Base-by-base conservation (phyloP, 2,329 filamentous ascomycete species). In the Neofusicoccum parvum region DNA sequence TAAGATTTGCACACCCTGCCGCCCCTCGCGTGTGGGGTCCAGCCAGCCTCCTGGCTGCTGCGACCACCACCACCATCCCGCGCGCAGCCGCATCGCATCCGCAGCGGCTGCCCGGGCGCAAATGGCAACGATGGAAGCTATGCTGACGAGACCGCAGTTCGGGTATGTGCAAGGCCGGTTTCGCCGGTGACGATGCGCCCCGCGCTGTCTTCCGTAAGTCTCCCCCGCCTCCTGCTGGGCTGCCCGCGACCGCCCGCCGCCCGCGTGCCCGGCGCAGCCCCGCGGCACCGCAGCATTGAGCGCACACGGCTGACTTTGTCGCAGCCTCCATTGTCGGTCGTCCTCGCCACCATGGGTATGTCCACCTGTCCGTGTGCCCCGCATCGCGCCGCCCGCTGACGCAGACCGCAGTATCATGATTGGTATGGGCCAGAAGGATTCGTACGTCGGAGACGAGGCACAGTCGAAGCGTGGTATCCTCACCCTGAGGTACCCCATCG, bases 391-490 rank as follows among this genome's bases (percentile, higher is more conserved):
- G 71, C 66, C 46, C 69, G 80, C 80, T 83, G 73, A 83, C 74
- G 72, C 70, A 68, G 23, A 74, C 74, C 69, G 70, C 78, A 97
- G 94, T 89, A 98, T 99, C 88, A 99, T 99, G 95, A 98, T 99
- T 83, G 95, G 95, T 89, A 99, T 99, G 95, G 95, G 95, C 78
- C 95, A 98, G 87, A 99, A 99, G 88, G 95, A 99, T 89, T 98
- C 95, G 71, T 99, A 99, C 81, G 95, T 99, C 77, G 95, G 95
- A 88, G 95, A 99, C 86, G 95, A 99, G 88, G 95, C 95, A 86
- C 95, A 99, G 88, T 99, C 95, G 82, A 99, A 99, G 94, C 94
- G 95, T 95, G 95, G 95, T 97, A 98, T 99, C 86, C 90, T 99
- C 77, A 98, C 94, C 71, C 89, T 99, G 81, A 91, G 95, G 87